These are phyloP conservation scores for Cordyceps cicadae DNA, from an alignment of 2,329 filamentous ascomycete genomes.

Conservation along the genomic window DNA sequence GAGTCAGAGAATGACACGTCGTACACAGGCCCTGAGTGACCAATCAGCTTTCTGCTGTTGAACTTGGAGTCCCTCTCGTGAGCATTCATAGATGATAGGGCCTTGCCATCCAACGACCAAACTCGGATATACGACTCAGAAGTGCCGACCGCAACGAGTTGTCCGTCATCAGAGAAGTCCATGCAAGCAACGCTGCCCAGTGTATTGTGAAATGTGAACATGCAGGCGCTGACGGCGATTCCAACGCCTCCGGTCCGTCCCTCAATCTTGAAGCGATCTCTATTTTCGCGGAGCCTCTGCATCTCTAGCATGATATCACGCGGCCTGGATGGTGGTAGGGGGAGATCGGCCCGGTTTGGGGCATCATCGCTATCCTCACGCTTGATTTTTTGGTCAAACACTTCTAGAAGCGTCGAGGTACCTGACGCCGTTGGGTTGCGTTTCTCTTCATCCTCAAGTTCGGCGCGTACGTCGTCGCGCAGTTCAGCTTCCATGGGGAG, in stretches of 20 bases:
- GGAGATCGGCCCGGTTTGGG: conserved; percentile 69
- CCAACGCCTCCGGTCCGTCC: conserved; percentile 75
- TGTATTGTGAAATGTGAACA: conserved; percentile 98
- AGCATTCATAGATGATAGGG: conserved; percentile 59
- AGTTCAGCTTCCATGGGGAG: conserved; percentile 77
- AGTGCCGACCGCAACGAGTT: conserved; percentile 80
- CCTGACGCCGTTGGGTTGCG: conserved; percentile 64
- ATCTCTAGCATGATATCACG: conserved; percentile 91
- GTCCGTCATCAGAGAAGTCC: conserved; percentile 88
- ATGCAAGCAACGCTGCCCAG: conserved; percentile 86
- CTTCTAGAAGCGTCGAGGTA: conserved; percentile 67
- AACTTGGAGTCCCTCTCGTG: conserved; percentile 51
- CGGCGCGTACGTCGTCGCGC: conserved; percentile 76
- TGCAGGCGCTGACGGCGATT: conserved; percentile 78
- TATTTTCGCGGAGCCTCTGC: conserved; percentile 84
- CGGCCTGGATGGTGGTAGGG: conserved; percentile 78
- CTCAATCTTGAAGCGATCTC: conserved; percentile 85
- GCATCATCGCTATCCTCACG: conserved; percentile 81
- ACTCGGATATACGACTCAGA: conserved; percentile 92
- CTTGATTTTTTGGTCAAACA: conserved; percentile 83
- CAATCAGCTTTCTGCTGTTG: conserved; percentile 66
- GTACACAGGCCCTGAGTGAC: conserved; percentile 85
- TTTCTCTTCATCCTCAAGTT: conserved; percentile 79
- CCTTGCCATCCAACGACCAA: conserved; percentile 82
- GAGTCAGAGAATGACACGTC: conserved; percentile 75